phyloP scores from a whole-genome alignment of 2,329 filamentous ascomycete species.

The Rhexocercosporidium sp. region DNA sequence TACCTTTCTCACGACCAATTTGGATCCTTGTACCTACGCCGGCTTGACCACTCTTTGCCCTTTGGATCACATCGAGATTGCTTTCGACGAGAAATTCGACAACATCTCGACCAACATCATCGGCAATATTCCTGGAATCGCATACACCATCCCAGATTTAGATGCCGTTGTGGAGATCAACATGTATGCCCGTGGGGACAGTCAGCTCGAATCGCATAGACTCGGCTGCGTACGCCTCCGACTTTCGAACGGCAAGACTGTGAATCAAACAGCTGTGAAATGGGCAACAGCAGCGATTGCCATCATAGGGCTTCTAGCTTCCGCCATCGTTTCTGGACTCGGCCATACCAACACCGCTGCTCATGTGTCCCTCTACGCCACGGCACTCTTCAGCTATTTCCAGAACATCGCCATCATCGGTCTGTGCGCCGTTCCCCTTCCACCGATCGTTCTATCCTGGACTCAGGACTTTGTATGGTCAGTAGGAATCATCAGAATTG shows the following conservation, averaged over 20 bases:
- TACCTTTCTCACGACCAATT: constrained; percentile 65
- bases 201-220: constrained; percentile 51
- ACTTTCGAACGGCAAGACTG: constrained; percentile 90
- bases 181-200: constrained; percentile 70
- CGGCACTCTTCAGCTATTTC: constrained; percentile 93
- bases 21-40: constrained; percentile 75
- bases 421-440: constrained; percentile 78
- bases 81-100: constrained; percentile 14
- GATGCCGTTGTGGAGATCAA: constrained; percentile 84
- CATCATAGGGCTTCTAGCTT: constrained; percentile 80
- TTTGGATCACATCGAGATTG: constrained; percentile 82
- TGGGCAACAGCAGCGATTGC: constrained; percentile 90
- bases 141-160: constrained; percentile 88
- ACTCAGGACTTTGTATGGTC: constrained; percentile 98
- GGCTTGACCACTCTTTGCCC: constrained; percentile 81
- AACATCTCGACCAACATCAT: constrained; percentile 63
- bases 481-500: constrained; percentile 89
- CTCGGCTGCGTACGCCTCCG: constrained; percentile 87
- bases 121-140: constrained; percentile 76
- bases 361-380: constrained; percentile 89
- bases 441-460: constrained; percentile 89
- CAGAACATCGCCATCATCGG: constrained; percentile 92
- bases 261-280: constrained; percentile 85
- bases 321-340: constrained; percentile 85
- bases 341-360: constrained; percentile 94